phyloP scores from a whole-genome alignment of 2,329 filamentous ascomycete species.

The Xylariaceae sp. region DNA sequence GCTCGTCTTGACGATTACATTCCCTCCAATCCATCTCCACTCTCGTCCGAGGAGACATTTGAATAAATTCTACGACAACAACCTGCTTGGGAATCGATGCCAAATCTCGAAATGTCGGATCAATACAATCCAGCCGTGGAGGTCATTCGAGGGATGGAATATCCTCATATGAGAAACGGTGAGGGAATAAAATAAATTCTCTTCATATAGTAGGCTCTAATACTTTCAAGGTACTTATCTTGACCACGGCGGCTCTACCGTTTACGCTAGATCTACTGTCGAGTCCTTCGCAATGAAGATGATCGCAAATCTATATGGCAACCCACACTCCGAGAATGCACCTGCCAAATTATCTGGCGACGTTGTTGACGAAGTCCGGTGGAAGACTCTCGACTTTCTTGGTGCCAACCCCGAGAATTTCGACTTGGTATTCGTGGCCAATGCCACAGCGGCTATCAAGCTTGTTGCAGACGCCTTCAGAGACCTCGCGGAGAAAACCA shows the following conservation, averaged over 20 bases:
- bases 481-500: slow-evolving; percentile 45
- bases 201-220: neutral
- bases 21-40: too few relatives aligned
- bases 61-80: too few relatives aligned
- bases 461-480: slow-evolving; percentile 55
- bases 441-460: slow-evolving; percentile 89
- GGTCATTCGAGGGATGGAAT: slow-evolving; percentile 33
- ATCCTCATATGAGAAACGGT: slow-evolving; percentile 40
- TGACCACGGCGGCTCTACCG: slow-evolving; percentile 54
- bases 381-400: slow-evolving; percentile 52
- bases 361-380: slow-evolving; percentile 51
- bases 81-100: too few relatives aligned
- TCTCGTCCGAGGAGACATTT: too few relatives aligned
- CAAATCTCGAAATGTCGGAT: too few relatives aligned
- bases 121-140: slow-evolving; percentile 32
- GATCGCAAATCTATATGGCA: slow-evolving; percentile 57
- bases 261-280: slow-evolving; percentile 56
- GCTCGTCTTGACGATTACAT: too few relatives aligned
- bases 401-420: slow-evolving; percentile 55
- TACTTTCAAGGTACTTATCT: slow-evolving; percentile 41
- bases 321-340: slow-evolving; percentile 61
- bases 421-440: slow-evolving; percentile 77
- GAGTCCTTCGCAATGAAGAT: slow-evolving; percentile 52
- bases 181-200: slow-evolving; percentile 4
- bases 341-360: slow-evolving; percentile 55